Evolutionary conservation across 78 protist genomes (phyloP).

Genomic region (Planoprotostelium fungivorum): DNA sequence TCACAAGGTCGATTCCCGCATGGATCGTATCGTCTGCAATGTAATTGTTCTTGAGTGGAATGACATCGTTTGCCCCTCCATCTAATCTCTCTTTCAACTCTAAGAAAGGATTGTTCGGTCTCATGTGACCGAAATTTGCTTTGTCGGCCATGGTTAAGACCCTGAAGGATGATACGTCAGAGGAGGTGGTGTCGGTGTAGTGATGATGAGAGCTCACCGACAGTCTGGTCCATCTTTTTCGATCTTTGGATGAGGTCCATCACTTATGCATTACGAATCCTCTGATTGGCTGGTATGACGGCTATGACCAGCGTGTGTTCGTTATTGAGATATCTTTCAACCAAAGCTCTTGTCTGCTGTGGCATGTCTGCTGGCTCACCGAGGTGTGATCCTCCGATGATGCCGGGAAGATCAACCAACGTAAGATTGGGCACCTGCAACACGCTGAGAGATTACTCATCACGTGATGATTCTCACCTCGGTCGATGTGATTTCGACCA

Average conservation of each 20-base stretch:
- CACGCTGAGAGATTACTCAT: neutral
- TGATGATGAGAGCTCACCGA: neutral
- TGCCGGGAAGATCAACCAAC: neutral
- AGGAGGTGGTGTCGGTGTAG: too few species aligned
- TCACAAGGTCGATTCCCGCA: neutral
- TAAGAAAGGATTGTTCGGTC: neutral
- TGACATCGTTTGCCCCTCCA: neutral
- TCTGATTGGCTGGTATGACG: neutral
- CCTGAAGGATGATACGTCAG: too few species aligned
- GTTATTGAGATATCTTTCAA: neutral
- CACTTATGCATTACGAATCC: neutral
- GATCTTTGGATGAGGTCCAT: neutral
- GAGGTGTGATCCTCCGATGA: neutral
- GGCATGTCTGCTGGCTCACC: neutral
- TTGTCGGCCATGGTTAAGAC: neutral
- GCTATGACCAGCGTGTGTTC: neutral
- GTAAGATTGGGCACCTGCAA: neutral
- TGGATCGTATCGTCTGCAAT: neutral
- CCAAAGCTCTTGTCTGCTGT: neutral
- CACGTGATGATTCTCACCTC: too few species aligned
- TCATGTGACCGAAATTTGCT: neutral
- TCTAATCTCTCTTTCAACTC: neutral
- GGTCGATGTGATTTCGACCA: neutral
- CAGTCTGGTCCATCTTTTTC: neutral
- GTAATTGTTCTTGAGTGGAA: neutral